Conservation (phyloP, 768 basidiomycete genomes). For the Podaxis sp. region DNA sequence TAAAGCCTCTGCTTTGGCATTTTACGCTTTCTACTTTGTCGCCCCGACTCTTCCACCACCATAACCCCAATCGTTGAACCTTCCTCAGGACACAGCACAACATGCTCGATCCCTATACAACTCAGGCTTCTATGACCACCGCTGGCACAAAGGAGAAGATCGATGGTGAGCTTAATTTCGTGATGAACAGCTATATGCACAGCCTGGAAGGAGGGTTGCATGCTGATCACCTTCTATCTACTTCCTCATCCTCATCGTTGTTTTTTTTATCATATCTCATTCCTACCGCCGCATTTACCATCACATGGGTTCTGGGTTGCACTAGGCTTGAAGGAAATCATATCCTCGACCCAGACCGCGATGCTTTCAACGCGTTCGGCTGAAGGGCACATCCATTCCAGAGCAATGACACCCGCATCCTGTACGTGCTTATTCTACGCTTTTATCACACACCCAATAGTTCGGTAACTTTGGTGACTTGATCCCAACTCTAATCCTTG, state of each 20-base stretch:
- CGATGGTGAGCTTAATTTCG: conserved; percentile 38
- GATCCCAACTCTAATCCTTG: neutral
- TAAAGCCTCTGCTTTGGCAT: neutral
- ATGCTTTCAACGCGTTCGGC: conserved; percentile 77
- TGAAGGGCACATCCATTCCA: conserved; percentile 71
- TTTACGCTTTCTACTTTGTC: neutral
- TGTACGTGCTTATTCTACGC: conserved; percentile 39
- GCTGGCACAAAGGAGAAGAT: conserved; percentile 67
- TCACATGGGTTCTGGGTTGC: neutral
- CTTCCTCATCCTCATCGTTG: conserved; percentile 9
- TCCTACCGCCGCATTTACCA: neutral
- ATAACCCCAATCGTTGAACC: neutral
- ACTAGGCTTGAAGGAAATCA: conserved; percentile 61
- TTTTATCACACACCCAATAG: neutral
- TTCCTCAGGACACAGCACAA: conserved; percentile 16
- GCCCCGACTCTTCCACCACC: neutral
- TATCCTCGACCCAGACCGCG: conserved; percentile 62
- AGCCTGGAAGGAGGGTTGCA: neutral
- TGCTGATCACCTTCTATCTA: neutral
- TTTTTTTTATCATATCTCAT: neutral
- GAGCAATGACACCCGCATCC: conserved; percentile 76
- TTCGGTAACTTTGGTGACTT: neutral
- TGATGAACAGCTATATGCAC: neutral
- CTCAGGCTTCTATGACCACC: conserved; percentile 58
- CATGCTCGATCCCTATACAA: conserved; percentile 72